Conservation (phyloP, 345 rosid species). For the Rhizophora apiculata region DNA sequence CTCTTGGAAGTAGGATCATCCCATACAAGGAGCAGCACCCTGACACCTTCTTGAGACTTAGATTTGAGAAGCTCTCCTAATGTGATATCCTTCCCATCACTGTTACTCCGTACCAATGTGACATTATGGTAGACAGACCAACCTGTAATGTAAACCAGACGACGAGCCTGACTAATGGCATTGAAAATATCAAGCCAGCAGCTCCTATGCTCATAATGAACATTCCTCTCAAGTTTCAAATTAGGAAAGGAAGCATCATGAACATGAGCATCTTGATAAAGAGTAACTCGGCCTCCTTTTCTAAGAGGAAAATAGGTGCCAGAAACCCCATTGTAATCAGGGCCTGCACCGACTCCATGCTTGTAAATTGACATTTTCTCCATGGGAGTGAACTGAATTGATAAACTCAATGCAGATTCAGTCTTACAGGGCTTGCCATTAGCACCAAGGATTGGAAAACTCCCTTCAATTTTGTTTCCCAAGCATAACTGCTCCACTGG, state of each 20-base stretch:
- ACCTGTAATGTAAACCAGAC: conserved; percentile 78
- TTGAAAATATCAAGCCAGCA: conserved; percentile 80
- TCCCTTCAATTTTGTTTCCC: conserved; percentile 57
- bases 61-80: conserved; percentile 79
- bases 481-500: conserved; percentile 54
- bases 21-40: conserved; percentile 91
- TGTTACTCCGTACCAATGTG: conserved; percentile 54
- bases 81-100: conserved; percentile 31
- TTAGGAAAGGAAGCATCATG: conserved; percentile 55
- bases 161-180: conserved; percentile 75
- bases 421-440: conserved; percentile 68
- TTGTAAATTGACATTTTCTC: conserved; percentile 46
- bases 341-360: conserved; percentile 56
- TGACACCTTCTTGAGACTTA: conserved; percentile 92
- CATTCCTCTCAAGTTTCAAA: conserved; percentile 52
- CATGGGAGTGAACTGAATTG: conserved; percentile 62
- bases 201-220: conserved; percentile 47
- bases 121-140: conserved; percentile 81
- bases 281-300: conserved; percentile 71
- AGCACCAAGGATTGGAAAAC: conserved; percentile 52
- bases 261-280: conserved; percentile 92
- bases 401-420: conserved; percentile 65
- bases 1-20: conserved; percentile 93
- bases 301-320: conserved; percentile 86
- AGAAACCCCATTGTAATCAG: conserved; percentile 60